Conservation (phyloP, 202 grass and related monocot genomes). For the Dendrocalamus latiflorus region DNA sequence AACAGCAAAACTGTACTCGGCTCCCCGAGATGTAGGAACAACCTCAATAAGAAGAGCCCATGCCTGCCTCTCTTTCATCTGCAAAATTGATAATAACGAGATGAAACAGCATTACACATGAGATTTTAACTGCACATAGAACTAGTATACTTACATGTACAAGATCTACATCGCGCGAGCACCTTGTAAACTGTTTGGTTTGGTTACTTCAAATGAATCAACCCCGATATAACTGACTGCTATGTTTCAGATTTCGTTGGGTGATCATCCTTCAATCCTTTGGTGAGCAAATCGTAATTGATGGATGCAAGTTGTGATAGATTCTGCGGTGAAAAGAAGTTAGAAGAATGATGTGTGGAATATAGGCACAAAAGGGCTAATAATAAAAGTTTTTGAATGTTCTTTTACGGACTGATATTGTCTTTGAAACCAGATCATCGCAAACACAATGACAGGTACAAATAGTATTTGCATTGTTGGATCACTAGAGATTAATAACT, state of each 20-base stretch:
- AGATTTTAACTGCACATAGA: not conserved
- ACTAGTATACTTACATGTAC: conserved; percentile 77
- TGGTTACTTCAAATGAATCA: conserved; percentile 34
- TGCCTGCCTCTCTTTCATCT: conserved; percentile 46
- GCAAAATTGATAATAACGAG: conserved; percentile 9
- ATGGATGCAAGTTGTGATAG: conserved; percentile 95
- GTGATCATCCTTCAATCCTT: conserved; percentile 86
- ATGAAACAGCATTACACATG: conserved; percentile 4
- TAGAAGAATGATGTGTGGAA: conserved; percentile 16
- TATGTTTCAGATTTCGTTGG: conserved; percentile 59
- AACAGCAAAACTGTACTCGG: too few species aligned
- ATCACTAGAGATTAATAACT: not conserved
- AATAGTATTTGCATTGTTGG: not conserved
- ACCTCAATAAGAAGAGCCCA: conserved; percentile 25
- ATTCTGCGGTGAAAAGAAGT: conserved; percentile 61
- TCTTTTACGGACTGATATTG: not conserved
- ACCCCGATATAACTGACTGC: conserved; percentile 28
- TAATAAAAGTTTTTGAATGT: not conserved
- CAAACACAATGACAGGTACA: not conserved
- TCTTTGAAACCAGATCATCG: not conserved
- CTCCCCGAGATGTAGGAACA: too few species aligned
- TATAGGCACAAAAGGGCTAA: conserved; percentile 4
- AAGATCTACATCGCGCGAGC: conserved; percentile 59
- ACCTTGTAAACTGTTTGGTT: conserved; percentile 40
- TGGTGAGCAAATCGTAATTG: conserved; percentile 93